Conservation (phyloP, 73 alveolate genomes). For the Paramecium primaurelia region DNA sequence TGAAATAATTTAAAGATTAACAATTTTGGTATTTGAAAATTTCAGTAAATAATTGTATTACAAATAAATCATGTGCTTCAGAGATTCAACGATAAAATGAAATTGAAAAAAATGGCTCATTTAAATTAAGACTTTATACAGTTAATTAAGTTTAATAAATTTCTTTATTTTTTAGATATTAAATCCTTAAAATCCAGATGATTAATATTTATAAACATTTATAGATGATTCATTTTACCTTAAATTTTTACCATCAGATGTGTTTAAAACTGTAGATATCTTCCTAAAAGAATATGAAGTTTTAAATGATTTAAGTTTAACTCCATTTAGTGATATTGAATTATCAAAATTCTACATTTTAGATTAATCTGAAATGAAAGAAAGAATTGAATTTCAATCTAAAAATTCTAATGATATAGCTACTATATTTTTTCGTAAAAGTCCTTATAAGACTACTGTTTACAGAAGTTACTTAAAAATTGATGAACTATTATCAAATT, state of each 20-base stretch:
- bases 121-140: background rate
- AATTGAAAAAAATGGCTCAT: background rate
- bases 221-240: background rate
- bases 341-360: background rate
- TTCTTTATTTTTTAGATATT: background rate
- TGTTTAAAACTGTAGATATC: background rate
- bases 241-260: background rate
- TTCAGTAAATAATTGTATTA: background rate
- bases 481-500: conserved; percentile 16
- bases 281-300: background rate
- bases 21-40: background rate
- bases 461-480: conserved; percentile 9
- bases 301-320: background rate
- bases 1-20: background rate
- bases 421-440: background rate
- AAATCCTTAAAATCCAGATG: conserved; percentile 2
- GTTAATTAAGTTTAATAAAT: background rate
- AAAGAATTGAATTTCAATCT: background rate
- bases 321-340: background rate
- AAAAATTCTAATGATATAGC: background rate
- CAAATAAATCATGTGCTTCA: background rate
- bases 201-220: background rate
- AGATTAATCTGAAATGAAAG: conserved; percentile 13
- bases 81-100: background rate
- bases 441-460: background rate